Base-by-base conservation (phyloP, 202 grass and related monocot genomes). In the Bolboschoenoplectus hybrid region DNA sequence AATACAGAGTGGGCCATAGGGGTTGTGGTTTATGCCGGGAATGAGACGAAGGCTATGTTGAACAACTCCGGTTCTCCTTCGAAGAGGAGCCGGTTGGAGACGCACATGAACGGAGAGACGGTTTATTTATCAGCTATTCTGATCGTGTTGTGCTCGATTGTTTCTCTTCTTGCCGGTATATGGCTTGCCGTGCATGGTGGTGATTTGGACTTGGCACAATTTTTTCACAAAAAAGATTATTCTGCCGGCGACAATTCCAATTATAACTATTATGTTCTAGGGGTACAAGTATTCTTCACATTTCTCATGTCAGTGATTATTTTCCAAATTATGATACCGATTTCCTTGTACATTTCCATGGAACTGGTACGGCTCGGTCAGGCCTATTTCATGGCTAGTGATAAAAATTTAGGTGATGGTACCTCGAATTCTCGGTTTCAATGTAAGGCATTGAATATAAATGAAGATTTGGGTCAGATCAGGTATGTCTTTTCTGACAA, bases 241-340 rank as follows among this genome's bases (percentile, higher is more conserved):
- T 16, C 89, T 2, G 68, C 57, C 7, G 8, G 6, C 0, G 65
- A 85, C 16, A 19, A 89, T 47, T 86, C 34, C 2, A 86, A 93
- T 67, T 97, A 93, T 90, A 95, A 95, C 73, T 97, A 95, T 85
- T 97, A 93, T 53, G 93, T 91, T 2, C 89, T 97, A 39, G 92
- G 83, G 11, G 87, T 89, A 20, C 89, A 98, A 85, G 84, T 92
- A 79, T 89, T 95, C 36, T 95, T 98, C 87, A 82, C 82, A 81
- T 93, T 91, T 80, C 90, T 98, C 50, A 98, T 93, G 91, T 90
- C 95, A 2, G 93, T 98, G 32, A 98, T 98, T 76, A 92, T 98
- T 57, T 98, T 95, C 87, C 95, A 98, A 81, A 88, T 98, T 81
- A 95, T 97, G 89, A 97, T 97, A 74, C 95, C 95, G 36, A 97